Evolutionary conservation across 139 green algal species (phyloP), one percentile per base, ranked within the genome.

Genomic region (Haematococcus lacustris): DNA sequence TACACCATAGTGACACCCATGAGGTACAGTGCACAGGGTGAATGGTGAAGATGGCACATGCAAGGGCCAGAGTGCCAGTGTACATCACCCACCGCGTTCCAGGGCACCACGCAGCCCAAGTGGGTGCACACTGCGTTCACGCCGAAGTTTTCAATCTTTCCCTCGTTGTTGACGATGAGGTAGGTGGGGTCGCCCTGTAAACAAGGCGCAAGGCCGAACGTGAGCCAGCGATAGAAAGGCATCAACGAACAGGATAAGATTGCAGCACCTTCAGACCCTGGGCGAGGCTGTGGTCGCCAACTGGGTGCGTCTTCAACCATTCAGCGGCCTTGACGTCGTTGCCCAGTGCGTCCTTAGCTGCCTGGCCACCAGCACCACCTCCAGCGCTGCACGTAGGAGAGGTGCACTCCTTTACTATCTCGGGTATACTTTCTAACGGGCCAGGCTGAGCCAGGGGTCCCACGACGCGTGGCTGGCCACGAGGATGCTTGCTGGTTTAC

Each of bases 61-160:
- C 53, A 63, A 63, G 53, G 26, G 53, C n/a, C n/a, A n/a, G n/a
- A n/a, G n/a, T n/a, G n/a, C n/a, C n/a, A n/a, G n/a, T n/a, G n/a
- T 51, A 63, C 6, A 40, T n/a, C 1, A 78, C 88, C 89, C 66
- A 93, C 88, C 35, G 38, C 61, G 70, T 97, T 94, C 94, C 94
- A 99, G 25, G 95, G 95, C n/a, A 99, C 95, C 65, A 99, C 95
- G 87, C 95, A 99, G 60, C 96, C 95, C 75, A 99, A 77, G 85
- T 99, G 96, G 38, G 96, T 99, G 96, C 96, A 99, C 65, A 99
- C 93, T 63, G 95, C 94, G 82, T 99, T 99, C 3, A 99, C 70
- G 73, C 96, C 96, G 77, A 89, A 99, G 41, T 91, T 91, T 80
- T 95, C 89, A 40, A 99, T 86, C 26, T 76, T 73, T 64, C 80